A percentile compares a stretch with the other conserved stretches of the same genome.
These are phyloP conservation scores for Microsporum ferrugineum DNA, from an alignment of 2,329 filamentous ascomycete species.

Conservation along the genomic window DNA sequence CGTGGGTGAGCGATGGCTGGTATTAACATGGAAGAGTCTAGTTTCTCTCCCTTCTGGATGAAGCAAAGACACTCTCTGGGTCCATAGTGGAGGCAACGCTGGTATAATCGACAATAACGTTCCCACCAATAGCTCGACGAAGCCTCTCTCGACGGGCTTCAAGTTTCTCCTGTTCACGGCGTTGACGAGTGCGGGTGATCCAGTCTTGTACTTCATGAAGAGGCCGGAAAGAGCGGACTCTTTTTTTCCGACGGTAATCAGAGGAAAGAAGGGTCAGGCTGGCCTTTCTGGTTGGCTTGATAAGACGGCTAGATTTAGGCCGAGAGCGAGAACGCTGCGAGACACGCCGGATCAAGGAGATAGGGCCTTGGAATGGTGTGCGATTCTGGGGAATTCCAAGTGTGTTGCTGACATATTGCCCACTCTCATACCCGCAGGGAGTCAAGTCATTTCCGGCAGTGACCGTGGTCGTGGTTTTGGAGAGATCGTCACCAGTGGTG, in stretches of 20 bases:
- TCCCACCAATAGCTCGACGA: conserved; percentile 43
- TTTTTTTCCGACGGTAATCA: conserved; percentile 10
- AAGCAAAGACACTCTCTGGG: not conserved
- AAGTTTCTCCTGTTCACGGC: conserved; percentile 35
- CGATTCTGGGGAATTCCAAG: conserved; percentile 44
- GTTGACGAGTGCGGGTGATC: conserved; percentile 33
- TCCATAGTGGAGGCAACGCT: not conserved
- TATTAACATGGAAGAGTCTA: not conserved
- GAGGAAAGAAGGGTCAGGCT: conserved; percentile 24
- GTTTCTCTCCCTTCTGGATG: not conserved
- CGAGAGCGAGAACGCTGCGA: conserved; percentile 21
- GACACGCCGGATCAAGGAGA: conserved; percentile 25
- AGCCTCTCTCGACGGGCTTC: conserved; percentile 44
- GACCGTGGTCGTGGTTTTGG: conserved; percentile 6
- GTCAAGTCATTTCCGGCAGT: not conserved
- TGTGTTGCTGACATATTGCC: conserved; percentile 42
- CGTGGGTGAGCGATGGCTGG: not conserved
- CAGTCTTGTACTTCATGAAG: conserved; percentile 40
- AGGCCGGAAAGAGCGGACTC: conserved; percentile 27
- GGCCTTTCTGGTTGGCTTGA: conserved; percentile 11
- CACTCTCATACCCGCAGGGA: conserved; percentile 19
- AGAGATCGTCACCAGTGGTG: conserved; percentile 18
- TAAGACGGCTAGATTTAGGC: not conserved
- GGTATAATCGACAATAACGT: conserved; percentile 27
- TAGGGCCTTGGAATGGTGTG: conserved; percentile 33